phyloP scores from a whole-genome alignment of 208 protist species.

The Wallacemonas sp. region DNA sequence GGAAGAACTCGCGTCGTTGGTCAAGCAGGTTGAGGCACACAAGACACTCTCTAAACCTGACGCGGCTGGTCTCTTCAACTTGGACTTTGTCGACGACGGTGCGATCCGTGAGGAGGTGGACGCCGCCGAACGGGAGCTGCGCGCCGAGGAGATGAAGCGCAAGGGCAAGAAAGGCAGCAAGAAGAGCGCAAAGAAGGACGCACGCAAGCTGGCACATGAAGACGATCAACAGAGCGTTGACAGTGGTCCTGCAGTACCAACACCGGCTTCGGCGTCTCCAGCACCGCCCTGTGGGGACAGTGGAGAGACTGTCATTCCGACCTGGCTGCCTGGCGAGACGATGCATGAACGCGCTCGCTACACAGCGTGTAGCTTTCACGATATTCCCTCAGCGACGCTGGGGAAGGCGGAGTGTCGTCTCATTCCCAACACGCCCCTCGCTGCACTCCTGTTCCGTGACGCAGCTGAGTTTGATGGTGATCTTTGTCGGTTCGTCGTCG shows the following conservation, averaged over 20 bases:
- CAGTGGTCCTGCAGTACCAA: slow-evolving; percentile 1
- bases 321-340: not conserved
- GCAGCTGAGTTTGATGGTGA: slow-evolving; percentile 42
- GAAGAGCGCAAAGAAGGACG: not conserved
- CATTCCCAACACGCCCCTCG: slow-evolving; percentile 40
- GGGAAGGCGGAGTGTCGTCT: slow-evolving; percentile 30
- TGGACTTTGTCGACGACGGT: slow-evolving; percentile 48
- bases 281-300: too few species aligned
- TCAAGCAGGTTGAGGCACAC: slow-evolving; percentile 14
- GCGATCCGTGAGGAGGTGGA: slow-evolving; percentile 34
- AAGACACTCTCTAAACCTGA: not conserved
- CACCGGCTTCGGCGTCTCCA: too few species aligned
- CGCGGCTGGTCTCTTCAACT: slow-evolving; percentile 26
- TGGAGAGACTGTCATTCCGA: not conserved
- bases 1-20: slow-evolving; percentile 22
- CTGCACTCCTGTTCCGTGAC: slow-evolving; percentile 29
- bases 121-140: slow-evolving; percentile 9
- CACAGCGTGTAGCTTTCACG: slow-evolving; percentile 2
- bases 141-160: slow-evolving; percentile 23
- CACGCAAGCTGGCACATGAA: not conserved
- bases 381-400: slow-evolving; percentile 11
- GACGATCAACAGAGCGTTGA: slow-evolving; percentile 2
- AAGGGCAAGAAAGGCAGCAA: slow-evolving; percentile 19
- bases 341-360: slow-evolving; percentile 20
- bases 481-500: slow-evolving; percentile 49